Evolutionary conservation across 352 stramenopile genomes (phyloP).

Genomic region (Pythium guiyangense): DNA sequence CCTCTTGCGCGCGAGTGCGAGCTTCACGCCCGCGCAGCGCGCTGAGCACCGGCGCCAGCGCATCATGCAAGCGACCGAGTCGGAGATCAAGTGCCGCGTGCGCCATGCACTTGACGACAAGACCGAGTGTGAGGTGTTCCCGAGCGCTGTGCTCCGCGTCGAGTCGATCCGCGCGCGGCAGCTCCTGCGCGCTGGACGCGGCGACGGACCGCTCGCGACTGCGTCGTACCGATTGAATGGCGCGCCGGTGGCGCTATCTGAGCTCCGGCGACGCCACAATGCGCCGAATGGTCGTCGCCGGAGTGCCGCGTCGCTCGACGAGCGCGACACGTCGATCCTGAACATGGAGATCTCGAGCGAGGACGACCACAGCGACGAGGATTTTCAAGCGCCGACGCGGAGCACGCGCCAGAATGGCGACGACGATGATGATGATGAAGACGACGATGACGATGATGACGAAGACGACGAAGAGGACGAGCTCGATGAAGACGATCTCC

Average conservation of each 20-base stretch:
- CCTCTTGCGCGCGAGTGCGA: constrained; percentile 13
- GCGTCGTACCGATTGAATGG: constrained; percentile 70
- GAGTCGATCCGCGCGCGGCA: not conserved
- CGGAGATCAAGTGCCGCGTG: constrained; percentile 57
- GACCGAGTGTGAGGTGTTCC: constrained; percentile 46
- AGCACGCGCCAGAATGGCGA: constrained; percentile 25
- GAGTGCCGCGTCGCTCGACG: constrained; percentile 44
- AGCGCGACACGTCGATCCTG: constrained; percentile 79
- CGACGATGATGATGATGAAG: constrained; percentile 30
- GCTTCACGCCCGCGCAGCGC: constrained; percentile 36
- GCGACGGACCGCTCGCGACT: constrained; percentile 18
- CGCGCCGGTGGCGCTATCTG: constrained; percentile 62
- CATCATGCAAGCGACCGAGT: constrained; percentile 63
- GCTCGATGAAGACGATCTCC: constrained; percentile 41
- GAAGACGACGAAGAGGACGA: constrained; percentile 55
- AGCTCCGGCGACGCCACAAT: constrained; percentile 42
- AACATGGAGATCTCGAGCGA: constrained; percentile 85
- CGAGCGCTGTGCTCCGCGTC: constrained; percentile 17
- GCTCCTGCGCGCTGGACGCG: not conserved
- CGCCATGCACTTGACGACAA: constrained; percentile 38
- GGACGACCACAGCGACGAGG: constrained; percentile 82
- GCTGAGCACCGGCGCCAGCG: constrained; percentile 59
- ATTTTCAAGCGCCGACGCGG: constrained; percentile 56
- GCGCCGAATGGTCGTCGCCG: constrained; percentile 26
- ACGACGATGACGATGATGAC: constrained; percentile 34